Evolutionary conservation across 1,284 basidiomycete species (phyloP), one percentile per base, ranked within the genome.

Genomic region (Pseudozyma sp.): DNA sequence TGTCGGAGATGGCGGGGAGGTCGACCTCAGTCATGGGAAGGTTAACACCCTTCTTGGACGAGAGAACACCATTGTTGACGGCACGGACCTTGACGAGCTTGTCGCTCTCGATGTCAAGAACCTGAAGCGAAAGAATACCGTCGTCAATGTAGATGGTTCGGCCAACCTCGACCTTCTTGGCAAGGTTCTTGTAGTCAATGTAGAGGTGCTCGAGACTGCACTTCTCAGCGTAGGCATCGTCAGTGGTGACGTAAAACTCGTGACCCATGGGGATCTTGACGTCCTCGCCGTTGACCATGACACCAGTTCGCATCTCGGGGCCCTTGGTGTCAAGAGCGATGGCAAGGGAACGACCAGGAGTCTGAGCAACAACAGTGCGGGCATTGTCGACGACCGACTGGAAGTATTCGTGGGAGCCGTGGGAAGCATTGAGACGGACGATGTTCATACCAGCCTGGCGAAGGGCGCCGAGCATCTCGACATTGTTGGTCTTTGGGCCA

Each of bases 301-400:
- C 85, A 79, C 97, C 97, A 50, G 97, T 99, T 80, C 97, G 92
- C 88, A 99, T 99, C 88, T 99, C 97, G 43, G 97, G 97, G 58
- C 97, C 97, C 93, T 99, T 99, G 77, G 97, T 99, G 87, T 99
- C 97, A 59, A 99, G 89, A 80, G 97, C 97, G 83, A 99, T 98
- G 59, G 97, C 97, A 53, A 99, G 90, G 25, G 97, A 95, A 60
- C 97, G 93, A 59, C 93, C 94, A 12, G 78, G 77, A 25, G 76
- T 67, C 56, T 76, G 74, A 40, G 70, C 67, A 40, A 81, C 82
- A 34, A 78, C 80, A 31, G 78, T 69, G 49, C 80, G 82, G 35
- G 75, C 74, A 57, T 85, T 85, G 62, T 85, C 80, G 45, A 85
- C 77, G 55, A 84, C 82, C 59, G 75, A 77, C 71, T 80, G 64